phyloP scores from a whole-genome alignment of 2,329 filamentous ascomycete genomes.

The Elsinoe fawcettii region DNA sequence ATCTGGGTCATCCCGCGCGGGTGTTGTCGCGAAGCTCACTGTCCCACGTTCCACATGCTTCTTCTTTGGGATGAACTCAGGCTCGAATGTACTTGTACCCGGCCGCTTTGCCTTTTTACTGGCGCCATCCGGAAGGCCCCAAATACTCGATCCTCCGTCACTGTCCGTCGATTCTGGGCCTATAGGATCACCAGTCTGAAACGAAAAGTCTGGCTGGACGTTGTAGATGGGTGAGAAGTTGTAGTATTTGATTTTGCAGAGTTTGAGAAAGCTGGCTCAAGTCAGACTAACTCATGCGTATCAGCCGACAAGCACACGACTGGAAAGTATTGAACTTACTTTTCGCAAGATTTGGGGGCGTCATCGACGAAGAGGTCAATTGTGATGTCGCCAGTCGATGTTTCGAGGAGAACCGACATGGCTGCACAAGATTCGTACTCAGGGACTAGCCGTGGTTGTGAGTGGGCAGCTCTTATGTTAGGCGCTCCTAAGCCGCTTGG shows the following conservation, averaged over 20 bases:
- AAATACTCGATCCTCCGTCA: conserved; percentile 89
- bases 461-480: background rate
- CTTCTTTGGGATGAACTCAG: conserved; percentile 77
- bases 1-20: conserved; percentile 67
- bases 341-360: conserved; percentile 86
- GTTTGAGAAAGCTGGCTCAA: conserved; percentile 74
- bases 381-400: conserved; percentile 85
- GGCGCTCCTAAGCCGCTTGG: background rate
- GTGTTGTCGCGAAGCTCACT: conserved; percentile 94
- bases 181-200: conserved; percentile 90
- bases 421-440: conserved; percentile 6
- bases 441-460: no score
- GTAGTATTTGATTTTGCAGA: conserved; percentile 99
- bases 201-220: conserved; percentile 90
- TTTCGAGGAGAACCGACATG: conserved; percentile 94
- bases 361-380: conserved; percentile 87
- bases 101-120: conserved; percentile 55
- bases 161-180: conserved; percentile 76
- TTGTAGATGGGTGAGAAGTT: conserved; percentile 91
- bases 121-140: conserved; percentile 65
- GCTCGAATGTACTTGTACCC: conserved; percentile 51
- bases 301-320: conserved; percentile 11
- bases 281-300: conserved; percentile 8
- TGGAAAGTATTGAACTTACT: conserved; percentile 53
- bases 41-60: conserved; percentile 86